A percentile compares a stretch with the other conserved stretches of the same genome.
Evolutionary conservation across 1,139 yeast species (phyloP).

Genomic region (Yamadazyma aaseri): DNA sequence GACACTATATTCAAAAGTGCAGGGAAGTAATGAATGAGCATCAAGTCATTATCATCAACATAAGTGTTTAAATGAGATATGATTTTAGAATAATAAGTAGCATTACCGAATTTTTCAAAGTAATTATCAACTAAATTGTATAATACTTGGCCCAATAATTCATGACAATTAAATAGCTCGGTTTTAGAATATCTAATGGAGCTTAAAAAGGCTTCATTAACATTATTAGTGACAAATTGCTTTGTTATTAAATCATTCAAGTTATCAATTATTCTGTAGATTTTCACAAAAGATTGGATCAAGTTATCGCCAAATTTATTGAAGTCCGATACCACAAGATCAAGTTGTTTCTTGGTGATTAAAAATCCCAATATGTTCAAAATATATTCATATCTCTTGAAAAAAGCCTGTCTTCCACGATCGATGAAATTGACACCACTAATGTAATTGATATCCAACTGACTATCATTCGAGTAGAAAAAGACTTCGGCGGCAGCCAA

Average conservation of each 20-base stretch:
- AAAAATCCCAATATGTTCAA: constrained; percentile 67
- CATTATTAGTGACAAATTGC: constrained; percentile 46
- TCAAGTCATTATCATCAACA: constrained; percentile 58
- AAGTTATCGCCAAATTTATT: constrained; percentile 35
- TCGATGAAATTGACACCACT: constrained; percentile 61
- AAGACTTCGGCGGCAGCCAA: constrained; percentile 36
- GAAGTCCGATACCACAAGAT: constrained; percentile 18
- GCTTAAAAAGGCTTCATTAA: constrained; percentile 52
- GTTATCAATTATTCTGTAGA: constrained; percentile 54
- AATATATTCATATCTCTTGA: constrained; percentile 66
- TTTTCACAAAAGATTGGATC: constrained; percentile 52
- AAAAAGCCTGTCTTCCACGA: constrained; percentile 70
- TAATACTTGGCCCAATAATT: constrained; percentile 64
- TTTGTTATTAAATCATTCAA: constrained; percentile 67
- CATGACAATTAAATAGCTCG: constrained; percentile 67
- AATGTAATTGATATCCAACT: constrained; percentile 21
- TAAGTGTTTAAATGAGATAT: constrained; percentile 27
- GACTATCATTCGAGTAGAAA: constrained; percentile 39
- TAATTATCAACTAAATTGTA: constrained; percentile 47
- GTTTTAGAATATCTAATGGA: constrained; percentile 59
- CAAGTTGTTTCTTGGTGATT: constrained; percentile 33
- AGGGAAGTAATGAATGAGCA: constrained; percentile 66
- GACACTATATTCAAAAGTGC: constrained; percentile 49
- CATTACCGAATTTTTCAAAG: constrained; percentile 28
- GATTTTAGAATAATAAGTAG: constrained; percentile 37